A percentile compares a stretch with the other conserved stretches of the same genome.
phyloP scores from a whole-genome alignment of 441 rosid species.

The Brassica balearica region DNA sequence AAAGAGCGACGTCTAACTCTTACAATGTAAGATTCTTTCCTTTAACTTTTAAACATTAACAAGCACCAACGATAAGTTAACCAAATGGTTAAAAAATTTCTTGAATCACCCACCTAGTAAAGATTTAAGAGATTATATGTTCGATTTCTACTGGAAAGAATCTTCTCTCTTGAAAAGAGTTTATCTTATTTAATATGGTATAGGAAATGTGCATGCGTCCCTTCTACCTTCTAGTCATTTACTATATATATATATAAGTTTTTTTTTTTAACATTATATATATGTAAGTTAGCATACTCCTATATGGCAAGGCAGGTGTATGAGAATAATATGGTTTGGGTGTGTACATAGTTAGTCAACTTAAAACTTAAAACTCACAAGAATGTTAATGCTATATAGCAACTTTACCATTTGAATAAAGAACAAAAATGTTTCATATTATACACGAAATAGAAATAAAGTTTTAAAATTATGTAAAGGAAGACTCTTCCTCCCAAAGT shows the following conservation, averaged over 20 bases:
- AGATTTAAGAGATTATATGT: neutral
- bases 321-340: neutral
- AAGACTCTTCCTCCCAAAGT: slow-evolving; percentile 31
- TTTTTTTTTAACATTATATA: too few species aligned
- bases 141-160: neutral
- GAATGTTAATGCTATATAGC: neutral
- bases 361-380: neutral
- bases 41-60: too few species aligned
- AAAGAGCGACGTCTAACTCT: neutral
- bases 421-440: neutral
- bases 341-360: neutral
- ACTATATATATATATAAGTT: too few species aligned
- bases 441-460: neutral
- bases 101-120: too few species aligned
- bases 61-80: neutral
- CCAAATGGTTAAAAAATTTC: neutral
- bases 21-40: neutral
- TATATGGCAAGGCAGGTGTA: neutral
- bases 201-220: too few species aligned
- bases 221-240: too few species aligned
- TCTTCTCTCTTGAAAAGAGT: neutral
- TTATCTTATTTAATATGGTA: too few species aligned
- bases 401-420: neutral
- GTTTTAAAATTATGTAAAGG: neutral
- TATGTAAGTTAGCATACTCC: neutral